Evolutionary conservation across 495 filamentous ascomycete species (phyloP).

Genomic region (Clohesyomyces aquaticus): DNA sequence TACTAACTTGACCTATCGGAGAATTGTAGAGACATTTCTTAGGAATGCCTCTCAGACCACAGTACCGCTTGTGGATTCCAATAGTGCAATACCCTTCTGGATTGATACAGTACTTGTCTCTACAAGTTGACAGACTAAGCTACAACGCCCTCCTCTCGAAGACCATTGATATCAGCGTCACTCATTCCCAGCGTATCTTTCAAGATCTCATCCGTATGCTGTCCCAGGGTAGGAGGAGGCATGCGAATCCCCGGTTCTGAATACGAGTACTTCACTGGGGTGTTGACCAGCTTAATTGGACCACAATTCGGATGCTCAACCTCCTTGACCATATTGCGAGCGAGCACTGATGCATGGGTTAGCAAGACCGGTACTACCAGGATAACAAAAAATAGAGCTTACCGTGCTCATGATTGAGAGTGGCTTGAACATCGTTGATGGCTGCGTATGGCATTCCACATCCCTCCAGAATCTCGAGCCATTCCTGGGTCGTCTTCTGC

Average conservation of each 20-base stretch:
- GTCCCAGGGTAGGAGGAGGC: constrained; percentile 82
- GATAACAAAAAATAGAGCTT: constrained; percentile 13
- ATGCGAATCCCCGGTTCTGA: constrained; percentile 75
- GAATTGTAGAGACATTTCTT: background rate
- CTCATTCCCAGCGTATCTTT: constrained; percentile 66
- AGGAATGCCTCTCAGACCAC: too few relatives aligned
- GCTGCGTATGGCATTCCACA: constrained; percentile 94
- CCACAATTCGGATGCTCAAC: constrained; percentile 83
- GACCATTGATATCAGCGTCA: constrained; percentile 60
- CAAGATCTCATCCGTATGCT: constrained; percentile 91
- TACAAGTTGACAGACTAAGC: too few relatives aligned
- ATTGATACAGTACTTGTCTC: too few relatives aligned
- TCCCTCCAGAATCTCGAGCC: constrained; percentile 85
- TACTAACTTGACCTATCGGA: background rate
- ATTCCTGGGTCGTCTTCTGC: constrained; percentile 81
- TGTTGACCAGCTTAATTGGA: constrained; percentile 85
- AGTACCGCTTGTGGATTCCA: too few relatives aligned
- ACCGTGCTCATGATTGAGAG: constrained; percentile 83
- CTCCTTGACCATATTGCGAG: constrained; percentile 85
- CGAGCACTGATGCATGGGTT: constrained; percentile 69
- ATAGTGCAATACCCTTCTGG: too few relatives aligned
- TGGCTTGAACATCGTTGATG: constrained; percentile 86
- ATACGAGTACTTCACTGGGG: constrained; percentile 94
- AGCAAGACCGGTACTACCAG: too few relatives aligned
- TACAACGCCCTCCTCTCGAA: constrained; percentile 72